These are phyloP conservation scores for Penicillium cosmopolitanum DNA, from an alignment of 495 filamentous ascomycete genomes.

Conservation along the genomic window DNA sequence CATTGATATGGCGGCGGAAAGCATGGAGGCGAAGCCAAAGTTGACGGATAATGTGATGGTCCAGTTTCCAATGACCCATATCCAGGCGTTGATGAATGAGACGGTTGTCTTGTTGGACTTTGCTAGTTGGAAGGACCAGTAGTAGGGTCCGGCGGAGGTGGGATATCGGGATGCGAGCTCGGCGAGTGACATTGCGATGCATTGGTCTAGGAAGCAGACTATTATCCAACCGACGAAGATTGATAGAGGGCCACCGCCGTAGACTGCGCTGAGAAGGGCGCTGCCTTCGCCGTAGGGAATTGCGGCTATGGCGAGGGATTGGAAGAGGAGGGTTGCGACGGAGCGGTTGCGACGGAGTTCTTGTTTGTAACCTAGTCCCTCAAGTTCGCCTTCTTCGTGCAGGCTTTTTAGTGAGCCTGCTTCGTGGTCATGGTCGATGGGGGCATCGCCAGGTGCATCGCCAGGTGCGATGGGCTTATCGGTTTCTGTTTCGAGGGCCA, in stretches of 20 bases:
- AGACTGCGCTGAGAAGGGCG: slow-evolving; percentile 46
- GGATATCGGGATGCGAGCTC: slow-evolving; percentile 55
- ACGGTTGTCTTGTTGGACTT: slow-evolving; percentile 40
- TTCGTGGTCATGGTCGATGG: slow-evolving; percentile 17
- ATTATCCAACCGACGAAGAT: slow-evolving; percentile 50
- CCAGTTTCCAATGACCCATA: slow-evolving; percentile 69
- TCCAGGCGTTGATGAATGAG: slow-evolving; percentile 70
- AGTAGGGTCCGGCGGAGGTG: slow-evolving; percentile 54
- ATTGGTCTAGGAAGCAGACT: slow-evolving; percentile 41
- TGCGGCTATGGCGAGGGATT: slow-evolving; percentile 44
- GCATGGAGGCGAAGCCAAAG: slow-evolving; percentile 65
- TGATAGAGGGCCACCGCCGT: slow-evolving; percentile 45
- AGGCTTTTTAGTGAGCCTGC: slow-evolving; percentile 19
- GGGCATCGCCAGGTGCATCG: not conserved
- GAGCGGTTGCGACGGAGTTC: slow-evolving; percentile 45
- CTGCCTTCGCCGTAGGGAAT: slow-evolving; percentile 54
- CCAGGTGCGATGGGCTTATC: not conserved
- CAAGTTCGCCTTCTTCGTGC: slow-evolving; percentile 30
- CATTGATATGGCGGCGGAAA: slow-evolving; percentile 58
- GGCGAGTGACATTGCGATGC: slow-evolving; percentile 46
- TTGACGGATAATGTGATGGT: slow-evolving; percentile 71
- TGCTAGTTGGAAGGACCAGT: slow-evolving; percentile 52
- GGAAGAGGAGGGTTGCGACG: slow-evolving; percentile 40
- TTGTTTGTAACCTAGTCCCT: slow-evolving; percentile 42
- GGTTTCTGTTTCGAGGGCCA: not conserved